Evolutionary conservation across 2,329 filamentous ascomycete species (phyloP).

Genomic region (Nigrograna mackinnonii): DNA sequence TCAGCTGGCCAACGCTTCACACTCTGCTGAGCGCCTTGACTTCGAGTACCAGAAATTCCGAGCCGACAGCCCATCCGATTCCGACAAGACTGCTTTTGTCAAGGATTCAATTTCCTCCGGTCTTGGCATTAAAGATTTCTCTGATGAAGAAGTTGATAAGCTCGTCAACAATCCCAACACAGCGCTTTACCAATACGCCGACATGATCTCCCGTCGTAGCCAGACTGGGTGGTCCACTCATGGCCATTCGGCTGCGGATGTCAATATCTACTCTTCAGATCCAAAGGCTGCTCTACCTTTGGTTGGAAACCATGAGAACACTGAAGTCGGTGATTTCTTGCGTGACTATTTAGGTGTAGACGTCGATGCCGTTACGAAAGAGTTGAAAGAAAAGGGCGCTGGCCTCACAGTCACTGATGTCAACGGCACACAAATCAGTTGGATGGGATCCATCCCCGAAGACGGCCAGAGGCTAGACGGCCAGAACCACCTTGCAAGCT

Average conservation of each 20-base stretch:
- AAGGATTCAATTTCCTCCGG: conserved; percentile 69
- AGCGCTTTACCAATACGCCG: conserved; percentile 69
- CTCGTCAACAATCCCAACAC: conserved; percentile 63
- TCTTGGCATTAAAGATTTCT: conserved; percentile 77
- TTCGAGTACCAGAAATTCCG: conserved; percentile 66
- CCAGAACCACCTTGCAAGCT: conserved; percentile 48
- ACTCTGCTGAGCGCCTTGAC: conserved; percentile 72
- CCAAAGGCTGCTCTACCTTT: conserved; percentile 64
- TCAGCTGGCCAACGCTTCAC: conserved; percentile 78
- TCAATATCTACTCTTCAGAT: conserved; percentile 91
- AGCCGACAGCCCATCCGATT: conserved; percentile 30
- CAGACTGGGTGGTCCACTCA: conserved; percentile 95
- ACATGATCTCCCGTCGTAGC: conserved; percentile 84
- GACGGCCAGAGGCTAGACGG: conserved; percentile 49
- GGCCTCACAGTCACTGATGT: conserved; percentile 30
- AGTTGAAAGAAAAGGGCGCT: conserved; percentile 64
- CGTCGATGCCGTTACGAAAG: conserved; percentile 74
- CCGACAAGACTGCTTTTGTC: conserved; percentile 60
- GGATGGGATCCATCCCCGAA: conserved; percentile 48
- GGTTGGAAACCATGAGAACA: conserved; percentile 92
- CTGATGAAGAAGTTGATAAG: conserved; percentile 68
- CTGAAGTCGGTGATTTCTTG: conserved; percentile 83
- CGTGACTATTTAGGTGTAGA: conserved; percentile 78
- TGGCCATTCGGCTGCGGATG: conserved; percentile 86
- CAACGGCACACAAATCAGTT: conserved; percentile 35